Base-by-base conservation (phyloP, 768 basidiomycete species). In the Gymnopilus junonius region DNA sequence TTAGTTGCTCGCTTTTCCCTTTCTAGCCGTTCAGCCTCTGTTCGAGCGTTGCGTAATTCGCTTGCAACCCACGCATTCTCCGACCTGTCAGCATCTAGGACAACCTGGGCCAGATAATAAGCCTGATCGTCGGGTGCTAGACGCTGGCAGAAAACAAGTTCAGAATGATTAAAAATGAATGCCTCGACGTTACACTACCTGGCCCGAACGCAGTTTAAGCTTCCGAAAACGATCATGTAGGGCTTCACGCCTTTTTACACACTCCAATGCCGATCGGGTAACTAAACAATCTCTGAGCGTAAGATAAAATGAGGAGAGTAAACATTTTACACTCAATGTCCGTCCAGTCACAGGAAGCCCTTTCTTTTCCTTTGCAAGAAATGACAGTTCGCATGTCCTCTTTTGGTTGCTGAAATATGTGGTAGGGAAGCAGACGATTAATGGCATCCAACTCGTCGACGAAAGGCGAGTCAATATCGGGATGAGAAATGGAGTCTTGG, bases 401-500 rank as follows among this genome's bases (percentile, higher is more conserved):
- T 60, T 75, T 76, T 0, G 92, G 92, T 62, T 92, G 89, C 65
- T 90, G 90, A 66, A 89, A 92, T 54, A 94, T 75, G 69, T 94
- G 93, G 68, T 92, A 94, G 0, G 93, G 92, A 21, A 94, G 78
- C 21, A 94, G 79, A 54, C 92, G 83, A n/a, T 85, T 82, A 23
- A 93, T 80, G 2, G 81, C 88, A 70, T 94, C 93, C 5, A 75
- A 70, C 8, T 79, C 74, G 68, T 91, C 86, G 14, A 68, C 64
- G 67, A 94, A 94, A 1, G 92, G 88, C 0, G 86, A 81, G 54
- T 93, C 90, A 37, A 84, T 80, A 66, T 93, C 89, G 39, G 91
- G 91, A 55, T 85, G 81, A 54, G 86, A 67, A 15, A 84, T 85
- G 15, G 81, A 76, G 40, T 79, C 76, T 58, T 93, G 92, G 73